Evolutionary conservation across 1,284 basidiomycete species (phyloP), one percentile per base, ranked within the genome.

Genomic region (Sphaerobolus stellatus): DNA sequence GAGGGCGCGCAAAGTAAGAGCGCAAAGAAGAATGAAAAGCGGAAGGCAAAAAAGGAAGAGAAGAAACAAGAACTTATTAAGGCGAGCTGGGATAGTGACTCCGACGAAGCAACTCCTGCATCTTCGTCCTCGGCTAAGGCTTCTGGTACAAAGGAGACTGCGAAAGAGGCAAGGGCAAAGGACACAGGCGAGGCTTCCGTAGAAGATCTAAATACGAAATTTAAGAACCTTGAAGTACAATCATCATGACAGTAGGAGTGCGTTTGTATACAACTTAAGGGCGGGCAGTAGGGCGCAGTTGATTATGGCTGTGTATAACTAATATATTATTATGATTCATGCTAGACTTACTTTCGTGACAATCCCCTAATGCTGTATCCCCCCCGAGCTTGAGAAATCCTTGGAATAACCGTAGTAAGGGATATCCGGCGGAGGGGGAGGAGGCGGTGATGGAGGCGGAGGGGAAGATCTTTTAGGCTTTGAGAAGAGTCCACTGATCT

Each of bases 71-170:
- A 72, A 53, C 54, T 34, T 3, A 77, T 90, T 18, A 82, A 79
- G 58, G 87, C 90, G 56, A 82, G 75, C 61, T 91, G 89, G 88
- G 88, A 91, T 47, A 87, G 87, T 52, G 88, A 89, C 13, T 86
- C 84, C 24, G 85, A 82, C 14, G 75, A n/a, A n/a, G 73, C 13
- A 78, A 36, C 60, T 30, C 50, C 40, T 40, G 41, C 56, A 41
- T 43, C 58, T 8, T 8, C 11, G 47, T 55, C 34, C 20, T 58
- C n/a, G 52, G 54, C 31, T n/a, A 25, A 58, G n/a, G 51, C 50
- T 7, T 40, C 55, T 25, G 57, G 60, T 47, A 62, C 47, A 58
- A 63, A 62, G 50, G 60, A 53, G 18, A 62, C 58, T 27, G 53
- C 58, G 7, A n/a, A n/a, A n/a, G 53, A 59, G 11, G 27, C 52